A percentile compares a stretch with the other conserved stretches of the same genome.
These are phyloP conservation scores for Fusarium xyrophilum DNA, from an alignment of 2,329 filamentous ascomycete species.

Conservation along the genomic window DNA sequence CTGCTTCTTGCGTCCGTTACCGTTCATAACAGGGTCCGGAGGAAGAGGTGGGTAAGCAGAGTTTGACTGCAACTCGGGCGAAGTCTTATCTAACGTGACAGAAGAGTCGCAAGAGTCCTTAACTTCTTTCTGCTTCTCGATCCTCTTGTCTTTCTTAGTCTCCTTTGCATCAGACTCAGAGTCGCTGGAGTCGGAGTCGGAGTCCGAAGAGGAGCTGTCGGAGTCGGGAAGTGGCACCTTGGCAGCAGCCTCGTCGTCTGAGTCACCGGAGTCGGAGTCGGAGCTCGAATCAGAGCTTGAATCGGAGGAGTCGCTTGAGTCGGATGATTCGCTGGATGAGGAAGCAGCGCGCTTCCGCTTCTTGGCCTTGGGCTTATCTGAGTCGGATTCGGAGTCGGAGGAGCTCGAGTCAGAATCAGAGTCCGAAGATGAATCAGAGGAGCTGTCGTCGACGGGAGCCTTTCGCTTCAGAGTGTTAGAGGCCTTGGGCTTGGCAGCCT, in stretches of 20 bases:
- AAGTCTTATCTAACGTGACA: slow-evolving; percentile 60
- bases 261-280: slow-evolving; percentile 47
- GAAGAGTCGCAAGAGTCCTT: slow-evolving; percentile 53
- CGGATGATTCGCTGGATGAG: slow-evolving; percentile 28
- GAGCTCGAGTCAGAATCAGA: slow-evolving; percentile 43
- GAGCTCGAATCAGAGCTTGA: slow-evolving; percentile 41
- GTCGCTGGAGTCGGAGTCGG: slow-evolving; percentile 45
- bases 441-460: slow-evolving; percentile 44
- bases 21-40: slow-evolving; percentile 52
- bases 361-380: slow-evolving; percentile 57
- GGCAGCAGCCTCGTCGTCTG: slow-evolving; percentile 49
- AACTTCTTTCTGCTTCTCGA: slow-evolving; percentile 23
- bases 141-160: slow-evolving; percentile 37
- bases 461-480: slow-evolving; percentile 52
- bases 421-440: slow-evolving; percentile 48
- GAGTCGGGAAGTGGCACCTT: slow-evolving; percentile 54
- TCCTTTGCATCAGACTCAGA: slow-evolving; percentile 44
- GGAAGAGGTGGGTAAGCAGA: slow-evolving; percentile 58
- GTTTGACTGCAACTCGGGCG: slow-evolving; percentile 48
- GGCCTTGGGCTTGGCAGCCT: slow-evolving; percentile 33
- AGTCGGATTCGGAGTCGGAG: slow-evolving; percentile 42
- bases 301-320: slow-evolving; percentile 41
- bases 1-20: slow-evolving; percentile 55
- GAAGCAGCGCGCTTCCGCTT: slow-evolving; percentile 53
- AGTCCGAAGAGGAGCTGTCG: slow-evolving; percentile 45